phyloP scores from a whole-genome alignment of 257 asterid genomes.

The Rhazya stricta region DNA sequence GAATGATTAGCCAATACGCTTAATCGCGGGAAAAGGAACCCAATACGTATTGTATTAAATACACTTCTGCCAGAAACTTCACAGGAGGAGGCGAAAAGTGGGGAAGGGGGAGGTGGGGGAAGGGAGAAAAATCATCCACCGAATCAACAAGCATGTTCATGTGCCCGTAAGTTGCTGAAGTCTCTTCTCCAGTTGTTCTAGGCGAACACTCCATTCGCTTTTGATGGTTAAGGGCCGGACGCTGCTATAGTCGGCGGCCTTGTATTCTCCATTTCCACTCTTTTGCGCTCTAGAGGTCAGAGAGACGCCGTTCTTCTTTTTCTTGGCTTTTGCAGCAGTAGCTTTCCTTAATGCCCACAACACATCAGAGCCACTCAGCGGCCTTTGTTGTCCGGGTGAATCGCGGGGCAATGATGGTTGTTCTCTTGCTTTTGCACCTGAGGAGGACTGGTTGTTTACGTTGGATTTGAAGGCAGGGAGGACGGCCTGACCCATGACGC shows the following conservation, averaged over 20 bases:
- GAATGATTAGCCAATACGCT: too few relatives aligned
- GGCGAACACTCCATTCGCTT: conserved; percentile 43
- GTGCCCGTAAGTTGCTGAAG: conserved; percentile 28
- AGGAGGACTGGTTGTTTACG: conserved; percentile 5
- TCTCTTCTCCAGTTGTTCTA: conserved; percentile 43
- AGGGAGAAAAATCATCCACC: too few relatives aligned
- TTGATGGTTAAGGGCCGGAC: conserved; percentile 30
- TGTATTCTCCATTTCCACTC: conserved; percentile 2
- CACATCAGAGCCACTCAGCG: conserved; percentile 50
- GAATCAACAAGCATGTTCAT: background rate
- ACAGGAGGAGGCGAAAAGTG: too few relatives aligned
- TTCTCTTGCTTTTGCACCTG: background rate
- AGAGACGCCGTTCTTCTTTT: background rate
- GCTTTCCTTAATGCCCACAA: conserved; percentile 50
- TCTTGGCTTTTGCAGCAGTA: conserved; percentile 29
- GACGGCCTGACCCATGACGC: conserved; percentile 9
- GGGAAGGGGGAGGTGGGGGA: too few relatives aligned
- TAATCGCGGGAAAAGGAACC: too few relatives aligned
- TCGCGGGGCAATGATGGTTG: background rate
- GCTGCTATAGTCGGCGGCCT: background rate
- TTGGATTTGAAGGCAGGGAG: conserved; percentile 8
- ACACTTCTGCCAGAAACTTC: too few relatives aligned
- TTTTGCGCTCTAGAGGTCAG: background rate
- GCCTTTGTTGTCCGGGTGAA: background rate
- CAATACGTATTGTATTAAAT: too few relatives aligned